Percentiles rank a stretch among this genome's conserved stretches.
Conservation (phyloP, 192 early-diverging fungal species). For the Coemansia sp. region DNA sequence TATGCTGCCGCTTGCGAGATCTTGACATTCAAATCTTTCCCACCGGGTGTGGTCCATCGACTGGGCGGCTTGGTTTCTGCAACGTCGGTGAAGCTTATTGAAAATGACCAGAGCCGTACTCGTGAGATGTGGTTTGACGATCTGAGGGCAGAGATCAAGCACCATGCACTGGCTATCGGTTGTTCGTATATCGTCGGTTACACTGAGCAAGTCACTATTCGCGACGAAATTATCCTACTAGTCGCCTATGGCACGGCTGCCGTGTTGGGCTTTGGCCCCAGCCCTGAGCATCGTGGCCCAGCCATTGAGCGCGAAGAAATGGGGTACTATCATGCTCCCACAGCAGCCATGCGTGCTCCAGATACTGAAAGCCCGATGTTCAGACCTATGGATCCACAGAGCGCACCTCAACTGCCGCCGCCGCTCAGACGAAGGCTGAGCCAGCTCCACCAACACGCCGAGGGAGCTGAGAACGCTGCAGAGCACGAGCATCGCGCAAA, state of each 20-base stretch:
- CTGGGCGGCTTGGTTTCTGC: slow-evolving; percentile 67
- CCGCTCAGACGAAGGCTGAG: not conserved
- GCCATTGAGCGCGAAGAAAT: not conserved
- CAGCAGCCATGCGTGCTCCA: not conserved
- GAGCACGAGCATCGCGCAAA: not conserved
- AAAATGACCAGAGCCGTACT: slow-evolving; percentile 30
- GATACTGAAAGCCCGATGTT: slow-evolving; percentile 36
- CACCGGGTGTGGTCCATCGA: slow-evolving; percentile 51
- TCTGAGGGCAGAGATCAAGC: slow-evolving; percentile 78
- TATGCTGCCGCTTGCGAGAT: slow-evolving; percentile 29
- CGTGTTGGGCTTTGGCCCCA: slow-evolving; percentile 55
- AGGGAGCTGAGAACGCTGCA: not conserved
- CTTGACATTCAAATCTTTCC: slow-evolving; percentile 59
- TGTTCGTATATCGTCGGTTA: slow-evolving; percentile 78
- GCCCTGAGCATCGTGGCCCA: slow-evolving; percentile 6
- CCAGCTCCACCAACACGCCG: slow-evolving; percentile 4
- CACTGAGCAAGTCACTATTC: slow-evolving; percentile 65
- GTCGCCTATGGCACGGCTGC: slow-evolving; percentile 79
- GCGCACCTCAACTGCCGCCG: slow-evolving; percentile 7
- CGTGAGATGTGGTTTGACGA: slow-evolving; percentile 73
- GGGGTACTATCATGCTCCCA: slow-evolving; percentile 4
- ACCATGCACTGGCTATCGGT: slow-evolving; percentile 68
- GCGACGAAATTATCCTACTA: slow-evolving; percentile 67
- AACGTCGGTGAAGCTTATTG: slow-evolving; percentile 65
- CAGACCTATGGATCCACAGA: not conserved